These are phyloP conservation scores for Nakazawaea ernobii DNA, from an alignment of 805 yeast species.

Conservation along the genomic window DNA sequence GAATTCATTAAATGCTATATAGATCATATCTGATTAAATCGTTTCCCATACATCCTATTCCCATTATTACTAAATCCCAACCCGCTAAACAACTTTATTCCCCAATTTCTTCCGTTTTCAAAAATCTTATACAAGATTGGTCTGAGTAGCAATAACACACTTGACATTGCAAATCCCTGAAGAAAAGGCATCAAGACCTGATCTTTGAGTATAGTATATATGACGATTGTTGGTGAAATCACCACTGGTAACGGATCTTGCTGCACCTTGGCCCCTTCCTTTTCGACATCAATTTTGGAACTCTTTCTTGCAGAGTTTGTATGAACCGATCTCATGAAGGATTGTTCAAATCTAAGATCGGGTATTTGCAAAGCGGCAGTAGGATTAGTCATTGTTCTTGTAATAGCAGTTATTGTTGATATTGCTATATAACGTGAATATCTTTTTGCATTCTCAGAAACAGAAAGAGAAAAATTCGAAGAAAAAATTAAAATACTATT, in stretches of 20 bases:
- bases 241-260: conserved; percentile 26
- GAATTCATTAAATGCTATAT: conserved; percentile 40
- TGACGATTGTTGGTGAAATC: conserved; percentile 39
- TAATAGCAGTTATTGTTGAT: neutral
- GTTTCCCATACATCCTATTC: neutral
- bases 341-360: conserved; percentile 62
- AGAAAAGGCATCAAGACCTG: conserved; percentile 50
- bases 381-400: neutral
- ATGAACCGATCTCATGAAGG: conserved; percentile 40
- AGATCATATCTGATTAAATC: conserved; percentile 1
- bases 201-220: conserved; percentile 44
- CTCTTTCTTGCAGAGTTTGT: conserved; percentile 19
- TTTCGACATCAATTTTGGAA: conserved; percentile 13
- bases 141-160: conserved; percentile 26
- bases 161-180: conserved; percentile 47
- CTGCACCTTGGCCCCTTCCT: conserved; percentile 7
- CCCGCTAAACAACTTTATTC: conserved; percentile 14
- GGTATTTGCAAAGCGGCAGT: conserved; percentile 36
- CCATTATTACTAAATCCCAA: conserved; percentile 1
- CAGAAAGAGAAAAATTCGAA: neutral
- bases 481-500: neutral
- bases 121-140: conserved; percentile 28
- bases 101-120: conserved; percentile 18
- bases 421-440: neutral
- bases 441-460: neutral